These are phyloP conservation scores for Lepiota venenata DNA, from an alignment of 768 basidiomycete species.

Conservation along the genomic window DNA sequence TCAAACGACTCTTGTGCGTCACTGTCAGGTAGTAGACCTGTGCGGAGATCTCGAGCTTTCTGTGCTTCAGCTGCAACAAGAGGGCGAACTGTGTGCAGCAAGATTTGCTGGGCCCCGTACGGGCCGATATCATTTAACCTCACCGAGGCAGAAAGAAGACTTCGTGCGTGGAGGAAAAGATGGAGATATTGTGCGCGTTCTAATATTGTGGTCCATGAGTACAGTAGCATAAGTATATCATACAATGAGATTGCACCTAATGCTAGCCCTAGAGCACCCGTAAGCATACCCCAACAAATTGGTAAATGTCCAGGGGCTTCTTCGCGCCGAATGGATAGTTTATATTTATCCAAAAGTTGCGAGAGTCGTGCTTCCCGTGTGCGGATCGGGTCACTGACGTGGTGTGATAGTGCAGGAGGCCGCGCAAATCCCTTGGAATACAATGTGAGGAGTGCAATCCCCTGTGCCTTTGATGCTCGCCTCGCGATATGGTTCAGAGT, in stretches of 20 bases:
- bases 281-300: constrained; percentile 87
- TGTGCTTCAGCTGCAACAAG: constrained; percentile 56
- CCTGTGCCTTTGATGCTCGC: constrained; percentile 88
- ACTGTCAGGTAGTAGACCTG: constrained; percentile 30
- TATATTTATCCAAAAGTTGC: constrained; percentile 61
- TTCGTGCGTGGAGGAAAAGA: constrained; percentile 89
- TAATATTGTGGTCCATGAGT: constrained; percentile 25
- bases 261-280: constrained; percentile 69
- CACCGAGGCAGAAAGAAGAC: constrained; percentile 88
- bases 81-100: constrained; percentile 69
- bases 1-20: constrained; percentile 26
- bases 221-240: not conserved
- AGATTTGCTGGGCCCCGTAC: constrained; percentile 85
- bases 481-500: constrained; percentile 88
- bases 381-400: constrained; percentile 19
- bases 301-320: constrained; percentile 80
- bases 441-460: constrained; percentile 87
- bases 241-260: constrained; percentile 46
- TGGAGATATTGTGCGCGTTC: constrained; percentile 85
- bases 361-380: constrained; percentile 19
- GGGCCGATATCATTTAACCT: constrained; percentile 91
- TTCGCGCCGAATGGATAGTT: constrained; percentile 61
- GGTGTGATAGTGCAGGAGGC: constrained; percentile 35
- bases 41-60: constrained; percentile 45
- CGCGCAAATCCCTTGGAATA: constrained; percentile 78